Base-by-base conservation (phyloP, 108 stramenopile genomes). In the Cyclotella kingstonii region DNA sequence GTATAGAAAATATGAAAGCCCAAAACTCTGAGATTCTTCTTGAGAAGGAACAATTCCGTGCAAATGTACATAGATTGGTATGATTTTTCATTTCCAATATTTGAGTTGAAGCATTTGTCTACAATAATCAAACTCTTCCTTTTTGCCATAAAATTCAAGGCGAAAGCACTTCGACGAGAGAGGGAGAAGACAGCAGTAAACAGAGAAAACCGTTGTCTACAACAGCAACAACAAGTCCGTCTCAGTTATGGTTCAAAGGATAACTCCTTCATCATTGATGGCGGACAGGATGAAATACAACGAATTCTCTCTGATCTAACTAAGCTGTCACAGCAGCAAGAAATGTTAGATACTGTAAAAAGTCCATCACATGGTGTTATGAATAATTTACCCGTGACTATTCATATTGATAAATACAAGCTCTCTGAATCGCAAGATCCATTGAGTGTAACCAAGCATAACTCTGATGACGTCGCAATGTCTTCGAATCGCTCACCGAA, bases 41-140 rank as follows among this genome's bases (percentile, higher is more conserved):
- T 14, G 78, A 75, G 31, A 79, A 79, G 35, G 78, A 79, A 35
- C 68, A 76, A 39, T 68, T 73, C 48, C 70, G 78, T 7, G 39
- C 74, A 41, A 70, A 60, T 52, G 74, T 79, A 19, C 68, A 70
- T 42, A 70, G 56, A 50, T 33, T 75, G 58, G 72, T 63, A 22
- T 54, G 72, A 6, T 63, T 23, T 14, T 5, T 7, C 18, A 8
- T n/a, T 39, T 45, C 11, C n/a, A 10, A 33, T 30, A 4, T 14
- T 2, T 15, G 6, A 4, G 19, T 19, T 36, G n/a, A n/a, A n/a
- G n/a, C n/a, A n/a, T n/a, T n/a, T n/a, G n/a, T n/a, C n/a, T n/a
- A n/a, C n/a, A n/a, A n/a, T n/a, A n/a, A n/a, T n/a, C n/a, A n/a
- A n/a, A n/a, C n/a, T n/a, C n/a, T n/a, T n/a, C n/a, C n/a, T n/a